phyloP scores from a whole-genome alignment of 768 basidiomycete species.

The Mycena crocata region DNA sequence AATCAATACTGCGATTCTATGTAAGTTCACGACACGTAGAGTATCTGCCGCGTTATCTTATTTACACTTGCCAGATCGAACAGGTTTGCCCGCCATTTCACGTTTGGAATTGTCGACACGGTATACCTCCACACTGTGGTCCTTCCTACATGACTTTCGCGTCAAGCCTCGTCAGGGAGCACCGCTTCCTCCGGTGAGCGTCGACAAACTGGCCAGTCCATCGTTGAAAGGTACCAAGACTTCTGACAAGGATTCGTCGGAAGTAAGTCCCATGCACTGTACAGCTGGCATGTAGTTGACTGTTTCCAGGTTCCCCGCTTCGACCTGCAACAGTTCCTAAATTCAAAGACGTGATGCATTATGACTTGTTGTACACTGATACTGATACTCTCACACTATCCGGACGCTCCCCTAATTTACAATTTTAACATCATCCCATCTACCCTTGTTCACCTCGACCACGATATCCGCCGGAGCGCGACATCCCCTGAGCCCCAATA shows the following conservation, averaged over 20 bases:
- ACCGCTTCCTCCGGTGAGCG: conserved; percentile 52
- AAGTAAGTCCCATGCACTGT: conserved; percentile 48
- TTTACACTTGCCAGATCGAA: conserved; percentile 56
- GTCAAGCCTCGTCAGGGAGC: conserved; percentile 59
- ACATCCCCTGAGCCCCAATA: conserved; percentile 70
- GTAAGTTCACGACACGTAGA: conserved; percentile 55
- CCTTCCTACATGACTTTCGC: conserved; percentile 60
- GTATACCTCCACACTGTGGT: conserved; percentile 74
- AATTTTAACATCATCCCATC: conserved; percentile 74
- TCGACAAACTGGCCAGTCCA: conserved; percentile 31
- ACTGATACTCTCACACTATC: too few relatives aligned
- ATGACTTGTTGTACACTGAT: conserved; percentile 36
- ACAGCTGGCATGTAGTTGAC: conserved; percentile 6
- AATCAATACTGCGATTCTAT: conserved; percentile 86
- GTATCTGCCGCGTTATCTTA: background rate
- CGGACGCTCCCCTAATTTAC: conserved; percentile 47
- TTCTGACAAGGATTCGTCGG: conserved; percentile 49
- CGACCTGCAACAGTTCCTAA: conserved; percentile 65
- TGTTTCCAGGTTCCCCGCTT: conserved; percentile 56
- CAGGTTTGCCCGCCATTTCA: conserved; percentile 64
- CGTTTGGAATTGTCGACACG: conserved; percentile 73
- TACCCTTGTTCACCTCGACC: conserved; percentile 63
- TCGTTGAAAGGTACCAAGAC: conserved; percentile 31
- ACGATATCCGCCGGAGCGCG: conserved; percentile 55
- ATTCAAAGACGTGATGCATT: conserved; percentile 57